Evolutionary conservation across 306 rosid species (phyloP).

Genomic region (Cyamopsis tetragonoloba): DNA sequence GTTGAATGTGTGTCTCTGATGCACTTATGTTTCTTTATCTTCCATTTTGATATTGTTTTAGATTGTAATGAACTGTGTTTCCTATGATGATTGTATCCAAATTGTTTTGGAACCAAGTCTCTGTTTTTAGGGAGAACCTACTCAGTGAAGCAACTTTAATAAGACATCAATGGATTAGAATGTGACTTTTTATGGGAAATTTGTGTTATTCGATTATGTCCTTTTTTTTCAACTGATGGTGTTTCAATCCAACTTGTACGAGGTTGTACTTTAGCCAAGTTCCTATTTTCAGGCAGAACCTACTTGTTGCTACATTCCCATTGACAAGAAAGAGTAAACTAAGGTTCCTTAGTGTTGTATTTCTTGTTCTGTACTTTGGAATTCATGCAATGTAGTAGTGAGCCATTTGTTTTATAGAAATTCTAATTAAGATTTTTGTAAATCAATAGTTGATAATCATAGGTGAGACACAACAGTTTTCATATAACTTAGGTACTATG

Average conservation of each 20-base stretch:
- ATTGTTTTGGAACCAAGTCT: conserved; percentile 46
- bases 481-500: too few relatives aligned
- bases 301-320: conserved; percentile 31
- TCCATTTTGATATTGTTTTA: neutral
- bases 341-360: conserved; percentile 17
- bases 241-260: conserved; percentile 52
- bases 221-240: conserved; percentile 16
- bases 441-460: too few relatives aligned
- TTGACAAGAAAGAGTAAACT: conserved; percentile 34
- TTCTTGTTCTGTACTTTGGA: neutral
- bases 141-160: conserved; percentile 47
- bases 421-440: too few relatives aligned
- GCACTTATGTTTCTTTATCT: neutral
- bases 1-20: neutral
- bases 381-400: neutral
- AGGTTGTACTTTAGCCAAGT: conserved; percentile 32
- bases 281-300: conserved; percentile 42
- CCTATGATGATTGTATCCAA: conserved; percentile 34
- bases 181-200: conserved; percentile 20
- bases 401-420: neutral
- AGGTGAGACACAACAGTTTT: too few relatives aligned
- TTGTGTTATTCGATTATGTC: too few relatives aligned
- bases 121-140: conserved; percentile 65
- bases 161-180: conserved; percentile 36
- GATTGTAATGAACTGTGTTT: too few relatives aligned